Evolutionary conservation across 306 rosid genomes (phyloP).

Genomic region (Vigna radiata): DNA sequence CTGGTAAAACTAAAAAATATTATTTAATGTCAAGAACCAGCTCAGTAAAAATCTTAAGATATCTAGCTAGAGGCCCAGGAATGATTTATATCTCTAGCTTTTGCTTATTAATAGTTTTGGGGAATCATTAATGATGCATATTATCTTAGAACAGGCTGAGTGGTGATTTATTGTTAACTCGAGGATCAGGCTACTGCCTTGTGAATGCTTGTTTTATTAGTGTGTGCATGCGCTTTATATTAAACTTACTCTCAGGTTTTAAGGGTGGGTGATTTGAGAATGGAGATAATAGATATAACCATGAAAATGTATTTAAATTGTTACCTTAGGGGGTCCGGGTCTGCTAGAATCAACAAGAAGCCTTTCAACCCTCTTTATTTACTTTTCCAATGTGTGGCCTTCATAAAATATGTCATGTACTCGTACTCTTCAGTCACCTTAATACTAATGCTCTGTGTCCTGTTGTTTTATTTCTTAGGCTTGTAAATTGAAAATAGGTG

Average conservation of each 20-base stretch:
- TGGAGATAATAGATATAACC: neutral
- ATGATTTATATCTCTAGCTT: slow-evolving; percentile 9
- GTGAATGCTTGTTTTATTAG: neutral
- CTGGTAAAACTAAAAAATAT: neutral
- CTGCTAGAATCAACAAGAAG: slow-evolving; percentile 2
- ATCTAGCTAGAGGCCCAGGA: slow-evolving; percentile 9
- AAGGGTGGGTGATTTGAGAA: neutral
- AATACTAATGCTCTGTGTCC: neutral
- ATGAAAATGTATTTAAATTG: neutral
- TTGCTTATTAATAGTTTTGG: neutral
- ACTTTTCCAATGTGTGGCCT: no score
- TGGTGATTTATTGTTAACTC: neutral
- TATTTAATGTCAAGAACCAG: neutral
- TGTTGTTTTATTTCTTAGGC: slow-evolving; percentile 47
- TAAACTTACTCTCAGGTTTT: slow-evolving; percentile 13
- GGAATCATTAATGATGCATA: neutral
- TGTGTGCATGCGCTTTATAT: neutral
- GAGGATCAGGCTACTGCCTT: neutral
- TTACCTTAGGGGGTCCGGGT: neutral
- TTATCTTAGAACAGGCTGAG: neutral
- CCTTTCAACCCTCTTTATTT: neutral
- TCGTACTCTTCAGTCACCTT: slow-evolving; percentile 4
- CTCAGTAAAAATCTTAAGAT: slow-evolving; percentile 1
- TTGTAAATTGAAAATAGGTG: slow-evolving; percentile 63
- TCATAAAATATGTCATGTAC: neutral